These are phyloP conservation scores for Colletotrichum sp. DNA, from an alignment of 2,329 filamentous ascomycete species.

Conservation along the genomic window DNA sequence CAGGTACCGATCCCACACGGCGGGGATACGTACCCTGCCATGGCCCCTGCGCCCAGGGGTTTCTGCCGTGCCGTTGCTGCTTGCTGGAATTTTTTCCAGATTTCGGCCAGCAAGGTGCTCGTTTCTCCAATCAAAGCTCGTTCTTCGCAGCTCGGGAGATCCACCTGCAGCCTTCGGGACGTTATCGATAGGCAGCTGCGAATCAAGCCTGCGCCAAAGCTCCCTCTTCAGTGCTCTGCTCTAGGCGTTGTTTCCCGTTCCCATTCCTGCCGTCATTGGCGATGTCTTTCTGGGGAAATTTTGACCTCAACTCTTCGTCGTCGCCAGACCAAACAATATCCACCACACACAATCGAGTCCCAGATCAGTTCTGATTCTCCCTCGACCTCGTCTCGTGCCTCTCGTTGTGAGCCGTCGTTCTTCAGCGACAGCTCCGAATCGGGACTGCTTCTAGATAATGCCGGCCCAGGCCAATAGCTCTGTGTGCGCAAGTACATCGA, in stretches of 20 bases:
- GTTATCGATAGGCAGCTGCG: constrained; percentile 7
- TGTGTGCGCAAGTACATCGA: not conserved
- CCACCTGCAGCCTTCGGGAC: constrained; percentile 11
- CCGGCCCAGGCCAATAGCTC: not conserved
- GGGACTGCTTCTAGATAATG: not conserved
- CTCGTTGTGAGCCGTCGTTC: not conserved
- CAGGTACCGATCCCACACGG: not conserved
- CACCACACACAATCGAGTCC: not conserved
- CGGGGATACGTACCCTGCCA: not conserved
- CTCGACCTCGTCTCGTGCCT: not conserved
- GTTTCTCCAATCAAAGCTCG: not conserved
- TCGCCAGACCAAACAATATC: not conserved
- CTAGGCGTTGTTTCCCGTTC: not conserved
- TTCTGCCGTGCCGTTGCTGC: not conserved
- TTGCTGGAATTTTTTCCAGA: constrained; percentile 2
- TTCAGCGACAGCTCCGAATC: not conserved
- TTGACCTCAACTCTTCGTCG: not conserved
- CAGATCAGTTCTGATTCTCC: not conserved
- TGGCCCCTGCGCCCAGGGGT: not conserved
- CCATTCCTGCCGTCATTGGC: not conserved
- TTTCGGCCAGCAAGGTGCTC: not conserved
- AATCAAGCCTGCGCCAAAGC: not conserved
- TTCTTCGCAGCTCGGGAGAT: not conserved
- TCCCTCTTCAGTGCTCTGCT: not conserved
- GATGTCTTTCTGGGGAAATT: not conserved